Evolutionary conservation across 371 early-diverging fungal species (phyloP).

Genomic region (Rhizopus delemar): DNA sequence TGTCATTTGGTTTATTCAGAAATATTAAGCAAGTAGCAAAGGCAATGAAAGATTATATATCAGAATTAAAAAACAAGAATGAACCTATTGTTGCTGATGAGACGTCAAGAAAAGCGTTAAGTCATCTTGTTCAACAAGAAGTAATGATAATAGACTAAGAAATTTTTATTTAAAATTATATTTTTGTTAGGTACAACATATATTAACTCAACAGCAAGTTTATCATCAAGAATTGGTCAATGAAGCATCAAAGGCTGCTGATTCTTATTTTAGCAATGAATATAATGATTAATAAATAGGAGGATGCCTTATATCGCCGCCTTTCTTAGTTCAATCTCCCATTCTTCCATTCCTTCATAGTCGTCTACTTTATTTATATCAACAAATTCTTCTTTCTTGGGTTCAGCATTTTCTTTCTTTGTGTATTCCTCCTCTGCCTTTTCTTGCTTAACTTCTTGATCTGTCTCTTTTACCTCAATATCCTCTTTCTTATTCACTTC

Average conservation of each 20-base stretch:
- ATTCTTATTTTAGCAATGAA: conserved; percentile 29
- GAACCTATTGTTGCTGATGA: conserved; percentile 29
- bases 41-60: conserved; percentile 42
- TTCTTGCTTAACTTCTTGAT: conserved; percentile 3
- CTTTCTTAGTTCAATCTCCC: conserved; percentile 44
- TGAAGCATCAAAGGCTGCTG: conserved; percentile 17
- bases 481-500: conserved; percentile 6
- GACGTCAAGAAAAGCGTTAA: conserved; percentile 24
- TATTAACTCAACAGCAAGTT: neutral
- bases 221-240: conserved; percentile 15
- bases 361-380: conserved; percentile 4
- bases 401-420: neutral
- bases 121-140: conserved; percentile 26
- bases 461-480: conserved; percentile 4
- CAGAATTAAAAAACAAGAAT: conserved; percentile 21
- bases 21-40: neutral
- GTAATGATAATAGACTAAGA: conserved; percentile 14
- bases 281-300: conserved; percentile 14
- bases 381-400: neutral
- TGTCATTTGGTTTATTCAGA: neutral
- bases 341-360: conserved; percentile 46
- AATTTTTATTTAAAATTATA: neutral
- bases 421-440: conserved; percentile 10
- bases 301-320: conserved; percentile 22
- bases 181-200: conserved; percentile 7